Base-by-base conservation (phyloP, 2,329 filamentous ascomycete species). In the Botrytis elliptica region DNA sequence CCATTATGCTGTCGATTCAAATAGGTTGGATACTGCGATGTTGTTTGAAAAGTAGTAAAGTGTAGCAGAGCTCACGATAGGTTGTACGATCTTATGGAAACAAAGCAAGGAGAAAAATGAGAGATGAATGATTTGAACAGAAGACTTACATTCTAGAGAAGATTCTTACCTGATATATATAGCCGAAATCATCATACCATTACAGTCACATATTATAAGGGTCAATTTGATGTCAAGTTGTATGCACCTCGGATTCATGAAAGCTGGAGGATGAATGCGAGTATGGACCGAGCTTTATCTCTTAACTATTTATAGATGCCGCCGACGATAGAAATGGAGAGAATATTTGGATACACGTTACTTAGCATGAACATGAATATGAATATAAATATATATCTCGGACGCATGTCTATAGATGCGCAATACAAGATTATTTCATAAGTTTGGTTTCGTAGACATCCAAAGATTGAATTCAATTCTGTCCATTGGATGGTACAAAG, bases 1-100 rank as follows among this genome's bases (percentile, higher is more conserved):
- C 80, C 82, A 82, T 82, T 62, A 64, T 78, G 60, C 55, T 36
- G 22, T 40, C 49, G 22, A 29, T 4, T 68, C 42, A 7, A 8
- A 36, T 44, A 36, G 33, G 10, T 38, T 36, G 22, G 38, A 33
- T 36, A 38, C 10, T 42, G 25, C 6, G 9, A n/a, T 40, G 9
- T 52, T 38, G 12, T 52, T 38, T 16, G 6, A 52, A 38, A 46
- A 25, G 18, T 38, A 1, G 36, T 4, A 38, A 38, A 46, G 33
- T 20, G 44, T 40, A 67, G 25, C 8, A 36, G 29, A 67, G 10
- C 16, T 67, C 12, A 66, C 10, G 44, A 46, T 46, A 22, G 44
- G 44, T 46, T 46, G 4, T 46, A 9, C 44, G 10, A 33, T 25
- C 4, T 67, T 29, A 16, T 38, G 33, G n/a, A 38, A 38, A 52